Evolutionary conservation across 768 basidiomycete genomes (phyloP).

Genomic region (Leccinum incarnatum): DNA sequence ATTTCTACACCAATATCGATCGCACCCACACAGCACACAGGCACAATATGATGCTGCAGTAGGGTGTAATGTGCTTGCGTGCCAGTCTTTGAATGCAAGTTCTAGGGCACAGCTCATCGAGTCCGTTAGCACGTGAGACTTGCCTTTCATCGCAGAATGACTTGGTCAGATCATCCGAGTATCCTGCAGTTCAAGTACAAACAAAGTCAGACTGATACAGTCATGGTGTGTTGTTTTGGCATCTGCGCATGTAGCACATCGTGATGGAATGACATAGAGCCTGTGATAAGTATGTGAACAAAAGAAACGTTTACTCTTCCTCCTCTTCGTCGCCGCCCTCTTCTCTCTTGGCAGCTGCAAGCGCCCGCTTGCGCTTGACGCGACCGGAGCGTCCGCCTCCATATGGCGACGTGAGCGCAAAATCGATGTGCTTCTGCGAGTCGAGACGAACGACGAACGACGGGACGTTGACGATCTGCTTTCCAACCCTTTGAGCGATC

Average conservation of each 20-base stretch:
- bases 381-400: conserved; percentile 94
- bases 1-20: no score
- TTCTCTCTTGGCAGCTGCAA: conserved; percentile 87
- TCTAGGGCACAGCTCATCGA: no score
- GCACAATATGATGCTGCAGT: no score
- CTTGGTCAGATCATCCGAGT: neutral
- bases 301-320: conserved; percentile 59
- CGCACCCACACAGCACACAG: no score
- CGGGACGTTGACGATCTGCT: conserved; percentile 98
- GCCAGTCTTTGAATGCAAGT: no score
- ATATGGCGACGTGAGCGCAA: conserved; percentile 93
- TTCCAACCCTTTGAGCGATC: conserved; percentile 72
- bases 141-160: neutral
- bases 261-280: conserved; percentile 25
- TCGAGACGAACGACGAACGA: conserved; percentile 99
- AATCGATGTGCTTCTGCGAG: conserved; percentile 99
- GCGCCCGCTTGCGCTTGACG: conserved; percentile 97
- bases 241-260: conserved; percentile 32
- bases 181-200: neutral
- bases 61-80: no score
- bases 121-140: no score
- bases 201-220: conserved; percentile 9
- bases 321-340: conserved; percentile 89
- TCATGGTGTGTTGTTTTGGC: conserved; percentile 29
- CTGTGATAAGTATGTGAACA: conserved; percentile 27